phyloP scores from a whole-genome alignment of 2,329 filamentous ascomycete species.

The Penicillium psychrosexuale region DNA sequence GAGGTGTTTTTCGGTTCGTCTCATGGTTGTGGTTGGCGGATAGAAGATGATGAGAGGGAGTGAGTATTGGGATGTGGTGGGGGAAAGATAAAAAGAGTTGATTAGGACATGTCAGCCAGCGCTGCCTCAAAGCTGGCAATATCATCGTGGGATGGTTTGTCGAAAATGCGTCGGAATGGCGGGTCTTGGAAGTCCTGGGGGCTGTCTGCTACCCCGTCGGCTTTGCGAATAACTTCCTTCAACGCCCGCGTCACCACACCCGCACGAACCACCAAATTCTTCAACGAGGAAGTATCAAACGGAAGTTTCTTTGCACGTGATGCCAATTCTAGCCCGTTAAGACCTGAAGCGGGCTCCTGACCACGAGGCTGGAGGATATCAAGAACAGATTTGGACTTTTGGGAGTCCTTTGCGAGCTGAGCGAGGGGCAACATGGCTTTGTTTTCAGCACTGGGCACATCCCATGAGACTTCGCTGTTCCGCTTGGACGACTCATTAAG shows the following conservation, averaged over 20 bases:
- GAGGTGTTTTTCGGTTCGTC: constrained; percentile 7
- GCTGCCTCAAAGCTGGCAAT: constrained; percentile 30
- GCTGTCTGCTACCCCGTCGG: constrained; percentile 43
- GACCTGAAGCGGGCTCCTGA: constrained; percentile 27
- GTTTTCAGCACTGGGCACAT: constrained; percentile 22
- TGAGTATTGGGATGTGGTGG: not conserved
- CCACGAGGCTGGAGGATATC: constrained; percentile 56
- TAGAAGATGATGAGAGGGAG: constrained; percentile 13
- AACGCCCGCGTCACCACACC: constrained; percentile 49
- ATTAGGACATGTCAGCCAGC: constrained; percentile 22
- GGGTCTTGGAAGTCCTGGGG: constrained; percentile 39
- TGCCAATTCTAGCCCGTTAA: constrained; percentile 22
- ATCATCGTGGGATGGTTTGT: constrained; percentile 38
- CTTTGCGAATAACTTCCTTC: constrained; percentile 50
- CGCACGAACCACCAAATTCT: constrained; percentile 56
- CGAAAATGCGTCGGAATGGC: constrained; percentile 49
- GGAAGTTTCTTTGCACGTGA: constrained; percentile 54
- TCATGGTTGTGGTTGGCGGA: constrained; percentile 7
- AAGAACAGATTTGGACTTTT: constrained; percentile 60
- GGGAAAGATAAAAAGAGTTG: not conserved
- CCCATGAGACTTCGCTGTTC: constrained; percentile 33
- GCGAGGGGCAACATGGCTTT: constrained; percentile 31
- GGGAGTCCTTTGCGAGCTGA: constrained; percentile 55
- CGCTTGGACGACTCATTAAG: constrained; percentile 33
- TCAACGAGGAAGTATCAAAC: constrained; percentile 63